Percentiles rank a stretch among this genome's conserved stretches.
These are phyloP conservation scores for Endocarpon pusillum DNA, from an alignment of 495 filamentous ascomycete species.

Conservation along the genomic window DNA sequence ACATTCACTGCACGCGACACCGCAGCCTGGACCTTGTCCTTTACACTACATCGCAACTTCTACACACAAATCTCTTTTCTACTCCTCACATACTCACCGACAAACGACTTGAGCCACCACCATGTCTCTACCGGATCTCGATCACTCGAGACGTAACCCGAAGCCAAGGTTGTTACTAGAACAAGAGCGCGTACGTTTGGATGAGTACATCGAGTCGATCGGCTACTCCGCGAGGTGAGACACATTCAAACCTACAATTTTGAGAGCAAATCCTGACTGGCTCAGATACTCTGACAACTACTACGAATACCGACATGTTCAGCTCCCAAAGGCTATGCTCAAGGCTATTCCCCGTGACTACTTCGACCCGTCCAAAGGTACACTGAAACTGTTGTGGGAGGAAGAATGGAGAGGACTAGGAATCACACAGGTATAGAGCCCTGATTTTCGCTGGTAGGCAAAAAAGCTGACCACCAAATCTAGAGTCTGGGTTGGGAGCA, in stretches of 20 bases:
- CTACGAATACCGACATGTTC: constrained; percentile 89
- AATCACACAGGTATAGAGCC: constrained; percentile 66
- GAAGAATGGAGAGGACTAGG: constrained; percentile 94
- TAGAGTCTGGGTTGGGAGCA: constrained; percentile 98
- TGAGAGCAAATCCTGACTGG: neutral
- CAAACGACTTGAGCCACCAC: too few relatives aligned
- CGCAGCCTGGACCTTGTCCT: too few relatives aligned
- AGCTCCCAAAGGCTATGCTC: constrained; percentile 93
- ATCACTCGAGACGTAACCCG: constrained; percentile 67
- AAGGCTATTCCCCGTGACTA: constrained; percentile 94
- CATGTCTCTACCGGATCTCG: too few relatives aligned
- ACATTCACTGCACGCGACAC: too few relatives aligned
- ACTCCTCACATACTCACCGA: too few relatives aligned
- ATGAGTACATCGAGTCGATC: constrained; percentile 82
- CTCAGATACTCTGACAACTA: constrained; percentile 71
- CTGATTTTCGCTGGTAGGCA: neutral
- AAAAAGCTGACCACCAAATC: constrained; percentile 10
- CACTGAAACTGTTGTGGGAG: constrained; percentile 91
- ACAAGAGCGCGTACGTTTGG: constrained; percentile 58
- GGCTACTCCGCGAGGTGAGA: constrained; percentile 86
- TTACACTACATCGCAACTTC: too few relatives aligned
- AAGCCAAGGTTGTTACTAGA: constrained; percentile 67
- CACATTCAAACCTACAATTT: neutral
- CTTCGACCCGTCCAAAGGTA: constrained; percentile 77
- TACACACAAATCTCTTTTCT: too few relatives aligned